Evolutionary conservation across 768 basidiomycete species (phyloP), one percentile per base, ranked within the genome.

Genomic region (Tylopilus plumbeoviolaceoides): DNA sequence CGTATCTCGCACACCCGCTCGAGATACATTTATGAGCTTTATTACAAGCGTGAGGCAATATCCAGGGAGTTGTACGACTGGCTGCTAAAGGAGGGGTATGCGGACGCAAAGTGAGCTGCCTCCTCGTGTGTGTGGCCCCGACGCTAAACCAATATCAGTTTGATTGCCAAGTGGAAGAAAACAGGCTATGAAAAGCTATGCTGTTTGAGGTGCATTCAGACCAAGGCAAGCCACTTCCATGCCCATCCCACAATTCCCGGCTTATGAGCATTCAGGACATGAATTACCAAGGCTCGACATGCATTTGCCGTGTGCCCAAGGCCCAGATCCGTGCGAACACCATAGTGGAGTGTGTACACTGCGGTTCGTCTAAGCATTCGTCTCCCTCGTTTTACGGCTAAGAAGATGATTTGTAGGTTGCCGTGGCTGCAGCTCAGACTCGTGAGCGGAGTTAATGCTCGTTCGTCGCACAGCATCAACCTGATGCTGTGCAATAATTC

Each of bases 111-210:
- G 95, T 95, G 63, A 65, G 90, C 79, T 28, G 12, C 41, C 36
- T 28, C 36, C 39, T 46, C 30, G 33, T 49, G 43, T 40, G 27
- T 53, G n/a, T 48, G 44, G 18, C 17, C 33, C 50, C 36, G 27
- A 31, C 44, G 28, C 58, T 57, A 54, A 54, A 23, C 28, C 31
- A 36, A 36, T 48, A 36, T 25, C 59, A 98, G 95, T 66, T 73
- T 98, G 66, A 89, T 99, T 66, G 97, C 97, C 35, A 99, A 99
- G 70, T 99, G 97, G 97, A 98, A 98, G 78, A 99, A 98, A 73
- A 76, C 85, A 12, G 97, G 97, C 6, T 99, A 98, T 69, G 97
- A 98, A 73, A 99, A 98, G 69, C 77, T 99, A 7, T 99, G 97
- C 68, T 99, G 97, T 65, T 73, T 98, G 47, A 78, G 97, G 42